These are phyloP conservation scores for Wickerhamomyces pijperi DNA, from an alignment of 805 yeast genomes.

Conservation along the genomic window DNA sequence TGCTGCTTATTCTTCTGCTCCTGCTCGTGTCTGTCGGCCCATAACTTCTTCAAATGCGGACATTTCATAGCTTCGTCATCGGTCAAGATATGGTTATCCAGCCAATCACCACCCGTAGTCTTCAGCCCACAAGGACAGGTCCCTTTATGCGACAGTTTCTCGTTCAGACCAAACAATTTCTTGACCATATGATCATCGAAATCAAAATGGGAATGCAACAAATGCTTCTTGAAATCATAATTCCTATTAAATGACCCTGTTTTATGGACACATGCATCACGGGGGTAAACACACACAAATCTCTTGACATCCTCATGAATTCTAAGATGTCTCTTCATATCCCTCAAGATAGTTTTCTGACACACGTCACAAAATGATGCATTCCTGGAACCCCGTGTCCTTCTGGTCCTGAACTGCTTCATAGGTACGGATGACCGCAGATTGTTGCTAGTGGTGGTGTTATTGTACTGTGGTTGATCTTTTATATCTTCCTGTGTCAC, in stretches of 20 bases:
- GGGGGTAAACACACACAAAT: slow-evolving; percentile 48
- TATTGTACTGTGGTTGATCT: too few species aligned
- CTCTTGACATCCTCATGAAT: slow-evolving; percentile 48
- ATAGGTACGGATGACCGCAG: too few species aligned
- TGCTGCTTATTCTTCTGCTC: background rate
- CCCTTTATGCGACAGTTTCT: slow-evolving; percentile 40
- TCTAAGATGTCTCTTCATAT: slow-evolving; percentile 50
- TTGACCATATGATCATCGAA: slow-evolving; percentile 32
- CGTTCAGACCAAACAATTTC: slow-evolving; percentile 32
- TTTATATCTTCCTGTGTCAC: background rate
- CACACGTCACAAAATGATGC: background rate
- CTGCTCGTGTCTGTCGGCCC: background rate
- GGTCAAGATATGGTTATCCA: slow-evolving; percentile 38
- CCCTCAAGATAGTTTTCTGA: slow-evolving; percentile 42
- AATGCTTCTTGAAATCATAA: slow-evolving; percentile 57
- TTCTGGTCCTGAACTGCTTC: too few species aligned
- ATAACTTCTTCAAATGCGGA: slow-evolving; percentile 1
- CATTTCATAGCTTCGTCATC: slow-evolving; percentile 1
- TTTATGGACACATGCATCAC: slow-evolving; percentile 42
- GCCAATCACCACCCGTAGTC: slow-evolving; percentile 42
- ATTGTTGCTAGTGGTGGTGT: too few species aligned
- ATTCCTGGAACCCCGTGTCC: background rate
- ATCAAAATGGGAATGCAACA: slow-evolving; percentile 46
- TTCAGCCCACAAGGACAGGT: slow-evolving; percentile 42
- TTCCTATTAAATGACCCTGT: slow-evolving; percentile 57